Conservation (phyloP, 371 early-diverging fungal genomes). For the Cladochytrium tenue region DNA sequence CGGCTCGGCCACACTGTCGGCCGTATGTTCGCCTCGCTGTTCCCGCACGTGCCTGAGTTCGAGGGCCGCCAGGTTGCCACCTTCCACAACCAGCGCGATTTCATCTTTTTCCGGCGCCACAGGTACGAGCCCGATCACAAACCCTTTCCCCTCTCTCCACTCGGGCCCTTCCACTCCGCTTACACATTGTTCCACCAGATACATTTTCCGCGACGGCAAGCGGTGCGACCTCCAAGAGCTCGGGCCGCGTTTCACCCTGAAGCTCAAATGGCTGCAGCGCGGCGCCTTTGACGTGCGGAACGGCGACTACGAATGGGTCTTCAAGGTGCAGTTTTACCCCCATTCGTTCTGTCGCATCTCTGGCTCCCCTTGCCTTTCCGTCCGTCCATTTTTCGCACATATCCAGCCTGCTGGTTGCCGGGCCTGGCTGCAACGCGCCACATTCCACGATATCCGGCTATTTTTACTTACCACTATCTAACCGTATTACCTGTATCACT, state of each 20-base stretch:
- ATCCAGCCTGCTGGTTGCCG: no score
- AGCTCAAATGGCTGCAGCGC: conserved; percentile 90
- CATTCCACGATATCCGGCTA: no score
- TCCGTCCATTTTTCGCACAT: neutral
- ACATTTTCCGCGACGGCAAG: conserved; percentile 89
- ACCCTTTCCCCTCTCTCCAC: no score
- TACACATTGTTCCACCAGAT: no score
- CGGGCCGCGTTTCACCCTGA: conserved; percentile 96
- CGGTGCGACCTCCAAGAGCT: conserved; percentile 90
- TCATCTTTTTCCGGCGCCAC: conserved; percentile 97
- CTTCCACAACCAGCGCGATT: conserved; percentile 98
- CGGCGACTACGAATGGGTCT: conserved; percentile 94
- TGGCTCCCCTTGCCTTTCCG: neutral
- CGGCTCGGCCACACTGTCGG: conserved; percentile 96
- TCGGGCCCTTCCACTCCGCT: no score
- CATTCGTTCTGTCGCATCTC: neutral
- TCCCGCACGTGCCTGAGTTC: conserved; percentile 96
- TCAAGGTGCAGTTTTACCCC: conserved; percentile 55
- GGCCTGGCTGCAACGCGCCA: no score
- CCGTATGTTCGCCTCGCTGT: conserved; percentile 91
- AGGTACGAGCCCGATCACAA: conserved; percentile 53
- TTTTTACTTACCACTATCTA: no score
- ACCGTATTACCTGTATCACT: no score
- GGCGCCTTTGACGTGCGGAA: conserved; percentile 84
- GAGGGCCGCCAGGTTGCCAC: conserved; percentile 95